Conservation (phyloP, 2,329 filamentous ascomycete genomes). For the Xylaria sp. region DNA sequence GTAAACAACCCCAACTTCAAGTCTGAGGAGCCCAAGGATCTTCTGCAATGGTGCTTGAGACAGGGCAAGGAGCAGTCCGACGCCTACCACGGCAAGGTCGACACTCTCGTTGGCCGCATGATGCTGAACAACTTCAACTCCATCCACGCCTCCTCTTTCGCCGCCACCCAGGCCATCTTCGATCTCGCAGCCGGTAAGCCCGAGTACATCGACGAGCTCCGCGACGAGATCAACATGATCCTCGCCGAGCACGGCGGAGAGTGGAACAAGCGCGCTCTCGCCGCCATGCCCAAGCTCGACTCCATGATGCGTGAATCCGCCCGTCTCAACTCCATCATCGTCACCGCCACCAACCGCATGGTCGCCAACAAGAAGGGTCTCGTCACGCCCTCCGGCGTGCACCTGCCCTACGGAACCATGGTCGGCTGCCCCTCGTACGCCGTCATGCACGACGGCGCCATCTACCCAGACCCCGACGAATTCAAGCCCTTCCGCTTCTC, state of each 20-base stretch:
- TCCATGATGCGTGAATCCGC: conserved; percentile 36
- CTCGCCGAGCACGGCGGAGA: conserved; percentile 22
- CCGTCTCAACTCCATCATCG: conserved; percentile 30
- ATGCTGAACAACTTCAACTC: conserved; percentile 36
- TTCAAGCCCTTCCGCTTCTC: conserved; percentile 27
- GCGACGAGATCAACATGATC: conserved; percentile 31
- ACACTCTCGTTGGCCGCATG: conserved; percentile 28
- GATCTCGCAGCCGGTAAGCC: conserved; percentile 33
- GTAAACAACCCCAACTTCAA: background rate
- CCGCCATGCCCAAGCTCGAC: conserved; percentile 35
- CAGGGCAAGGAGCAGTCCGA: conserved; percentile 20
- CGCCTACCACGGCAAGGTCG: conserved; percentile 14
- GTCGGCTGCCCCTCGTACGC: conserved; percentile 27
- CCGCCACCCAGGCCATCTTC: conserved; percentile 35
- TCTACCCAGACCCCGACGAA: conserved; percentile 21
- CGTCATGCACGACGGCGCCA: conserved; percentile 23
- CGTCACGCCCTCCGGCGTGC: conserved; percentile 32
- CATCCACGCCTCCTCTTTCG: conserved; percentile 37
- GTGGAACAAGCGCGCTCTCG: conserved; percentile 31
- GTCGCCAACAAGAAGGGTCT: conserved; percentile 25
- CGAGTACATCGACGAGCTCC: background rate
- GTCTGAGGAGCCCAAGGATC: conserved; percentile 17
- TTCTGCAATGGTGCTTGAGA: conserved; percentile 22
- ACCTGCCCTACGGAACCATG: conserved; percentile 27
- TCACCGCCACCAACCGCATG: conserved; percentile 23